Evolutionary conservation across 2,329 filamentous ascomycete genomes (phyloP), one percentile per base, ranked within the genome.

Genomic region (Endoconidiophora laricicola): DNA sequence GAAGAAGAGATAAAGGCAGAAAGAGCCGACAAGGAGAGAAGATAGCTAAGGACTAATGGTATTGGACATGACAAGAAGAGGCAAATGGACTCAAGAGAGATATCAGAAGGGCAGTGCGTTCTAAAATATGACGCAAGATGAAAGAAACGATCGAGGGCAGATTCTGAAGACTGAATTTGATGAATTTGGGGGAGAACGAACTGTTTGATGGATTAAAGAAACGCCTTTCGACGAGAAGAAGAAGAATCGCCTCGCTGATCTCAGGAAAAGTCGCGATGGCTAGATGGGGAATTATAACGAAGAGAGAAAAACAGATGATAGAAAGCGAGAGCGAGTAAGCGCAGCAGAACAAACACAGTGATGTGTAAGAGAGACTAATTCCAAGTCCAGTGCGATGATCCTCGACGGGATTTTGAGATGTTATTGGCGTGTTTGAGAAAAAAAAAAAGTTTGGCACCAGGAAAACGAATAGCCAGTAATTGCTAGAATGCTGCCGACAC

Each of bases 121-220:
- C 39, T 26, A 49, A 14, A 20, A 22, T 6, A 44, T 29, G 22
- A 45, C 42, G 36, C 41, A 38, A 40, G 42, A 50, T 45, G 48
- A 46, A 45, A 42, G 45, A 45, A 42, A 49, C n/a, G 40, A 45
- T 33, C 41, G 23, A 45, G n/a, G 43, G 41, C 18, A 26, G 24
- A 24, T 33, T 33, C 29, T 33, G 12, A 33, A 33, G 29, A 33
- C 7, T 33, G 29, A 33, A 33, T 33, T 18, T 33, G 29, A 33
- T 33, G 29, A 33, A 33, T 39, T 39, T 41, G 44, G 44, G 50
- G 53, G 47, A 48, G 37, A 44, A 50, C 50, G 50, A 54, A 52
- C 51, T 50, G 49, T 41, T 49, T 53, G 23, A 50, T 46, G 44
- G 43, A 43, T n/a, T 20, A 22, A 41, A 16, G 20, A 41, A 46